These are phyloP conservation scores for Blastobotrys elegans DNA, from an alignment of 1,139 yeast species.

Conservation along the genomic window DNA sequence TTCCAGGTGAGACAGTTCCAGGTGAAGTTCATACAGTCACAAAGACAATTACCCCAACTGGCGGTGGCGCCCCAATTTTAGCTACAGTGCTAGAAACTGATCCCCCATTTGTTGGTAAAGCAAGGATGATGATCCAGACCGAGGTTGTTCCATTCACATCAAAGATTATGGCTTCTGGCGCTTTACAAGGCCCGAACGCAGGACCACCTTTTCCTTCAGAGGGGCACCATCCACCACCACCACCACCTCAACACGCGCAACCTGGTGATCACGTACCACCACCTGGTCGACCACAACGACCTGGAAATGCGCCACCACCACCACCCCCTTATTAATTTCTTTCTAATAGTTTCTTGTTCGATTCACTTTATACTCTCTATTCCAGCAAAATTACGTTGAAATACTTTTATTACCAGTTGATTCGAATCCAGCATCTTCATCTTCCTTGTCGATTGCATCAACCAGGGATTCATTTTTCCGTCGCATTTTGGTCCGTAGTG, in stretches of 20 bases:
- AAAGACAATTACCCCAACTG: not conserved
- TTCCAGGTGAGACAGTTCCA: conserved; percentile 8
- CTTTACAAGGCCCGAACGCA: not conserved
- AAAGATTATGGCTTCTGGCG: not conserved
- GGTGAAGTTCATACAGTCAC: not conserved
- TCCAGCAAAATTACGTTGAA: not conserved
- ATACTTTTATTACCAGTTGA: not conserved
- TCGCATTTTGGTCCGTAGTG: conserved; percentile 64
- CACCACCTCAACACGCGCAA: too few species aligned
- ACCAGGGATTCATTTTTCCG: conserved; percentile 57
- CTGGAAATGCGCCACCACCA: not conserved
- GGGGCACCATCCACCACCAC: too few species aligned
- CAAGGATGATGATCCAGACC: not conserved
- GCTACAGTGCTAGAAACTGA: not conserved
- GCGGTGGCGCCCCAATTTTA: not conserved
- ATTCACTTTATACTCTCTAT: not conserved
- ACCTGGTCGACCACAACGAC: too few species aligned
- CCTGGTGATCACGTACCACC: too few species aligned
- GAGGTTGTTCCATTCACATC: not conserved
- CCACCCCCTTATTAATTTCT: not conserved
- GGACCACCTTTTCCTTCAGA: too few species aligned
- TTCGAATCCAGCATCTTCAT: not conserved
- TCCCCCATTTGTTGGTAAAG: not conserved
- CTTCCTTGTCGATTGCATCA: conserved; percentile 42
- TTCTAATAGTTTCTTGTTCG: not conserved